phyloP scores from a whole-genome alignment of 2,329 filamentous ascomycete species.

The Monilinia fructigena region DNA sequence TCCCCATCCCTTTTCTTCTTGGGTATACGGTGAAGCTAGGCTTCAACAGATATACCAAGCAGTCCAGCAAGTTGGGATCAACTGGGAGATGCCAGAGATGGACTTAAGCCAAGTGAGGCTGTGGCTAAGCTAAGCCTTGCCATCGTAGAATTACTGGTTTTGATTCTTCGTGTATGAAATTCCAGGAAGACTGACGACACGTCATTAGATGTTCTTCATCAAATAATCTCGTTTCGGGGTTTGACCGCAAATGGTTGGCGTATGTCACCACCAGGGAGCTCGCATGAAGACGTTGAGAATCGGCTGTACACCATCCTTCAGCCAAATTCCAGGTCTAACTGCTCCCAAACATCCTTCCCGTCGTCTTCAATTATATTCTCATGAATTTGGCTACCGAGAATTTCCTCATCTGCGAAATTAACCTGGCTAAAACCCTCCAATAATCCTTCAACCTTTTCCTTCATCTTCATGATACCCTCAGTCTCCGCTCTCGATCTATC shows the following conservation, averaged over 20 bases:
- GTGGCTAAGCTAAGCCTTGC: constrained; percentile 17
- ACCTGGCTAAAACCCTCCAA: constrained; percentile 66
- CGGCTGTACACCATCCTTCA: constrained; percentile 1
- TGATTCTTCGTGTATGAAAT: background rate
- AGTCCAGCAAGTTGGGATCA: constrained; percentile 2
- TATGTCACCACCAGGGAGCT: background rate
- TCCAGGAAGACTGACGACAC: background rate
- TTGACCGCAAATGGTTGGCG: background rate
- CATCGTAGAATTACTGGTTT: background rate
- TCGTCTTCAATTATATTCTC: constrained; percentile 23
- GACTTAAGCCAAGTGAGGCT: background rate
- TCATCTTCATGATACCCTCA: constrained; percentile 62
- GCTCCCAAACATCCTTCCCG: constrained; percentile 45
- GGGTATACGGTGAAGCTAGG: background rate
- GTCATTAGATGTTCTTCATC: background rate
- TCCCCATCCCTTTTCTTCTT: background rate
- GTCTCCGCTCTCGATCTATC: constrained; percentile 73
- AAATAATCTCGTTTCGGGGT: background rate
- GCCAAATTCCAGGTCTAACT: constrained; percentile 45
- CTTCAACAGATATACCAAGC: background rate
- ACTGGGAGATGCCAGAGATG: background rate
- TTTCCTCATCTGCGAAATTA: constrained; percentile 26
- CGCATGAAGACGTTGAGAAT: background rate
- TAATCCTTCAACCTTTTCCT: constrained; percentile 70
- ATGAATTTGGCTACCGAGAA: constrained; percentile 27